These are phyloP conservation scores for Coemansia sp. DNA, from an alignment of 192 early-diverging fungal species.

Conservation along the genomic window DNA sequence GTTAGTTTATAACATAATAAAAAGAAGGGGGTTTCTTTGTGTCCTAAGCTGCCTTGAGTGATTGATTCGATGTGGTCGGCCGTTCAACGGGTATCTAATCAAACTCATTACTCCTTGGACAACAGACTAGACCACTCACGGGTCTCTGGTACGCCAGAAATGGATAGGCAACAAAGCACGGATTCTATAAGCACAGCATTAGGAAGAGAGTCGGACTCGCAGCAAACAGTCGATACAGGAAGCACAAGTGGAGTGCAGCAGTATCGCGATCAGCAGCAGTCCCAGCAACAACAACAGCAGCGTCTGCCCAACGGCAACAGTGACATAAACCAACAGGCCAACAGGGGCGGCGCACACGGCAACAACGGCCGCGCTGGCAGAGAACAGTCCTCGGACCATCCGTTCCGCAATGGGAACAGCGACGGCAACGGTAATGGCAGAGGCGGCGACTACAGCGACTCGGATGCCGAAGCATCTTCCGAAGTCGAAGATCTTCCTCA, in stretches of 20 bases:
- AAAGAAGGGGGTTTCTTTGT: too few relatives aligned
- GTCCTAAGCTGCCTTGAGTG: not conserved
- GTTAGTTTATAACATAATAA: not conserved
- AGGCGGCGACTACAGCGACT: slow-evolving; percentile 6
- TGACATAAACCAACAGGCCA: not conserved
- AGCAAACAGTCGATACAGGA: not conserved
- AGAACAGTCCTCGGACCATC: not conserved
- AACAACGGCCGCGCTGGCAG: too few relatives aligned
- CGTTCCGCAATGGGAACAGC: not conserved
- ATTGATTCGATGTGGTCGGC: slow-evolving; percentile 31
- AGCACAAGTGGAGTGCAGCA: not conserved
- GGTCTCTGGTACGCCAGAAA: slow-evolving; percentile 20
- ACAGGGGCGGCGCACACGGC: not conserved
- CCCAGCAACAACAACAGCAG: slow-evolving; percentile 5
- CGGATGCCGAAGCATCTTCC: slow-evolving; percentile 8
- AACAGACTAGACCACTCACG: slow-evolving; percentile 18
- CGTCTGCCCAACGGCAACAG: slow-evolving; percentile 5
- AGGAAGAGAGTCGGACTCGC: slow-evolving; percentile 5
- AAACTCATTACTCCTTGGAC: slow-evolving; percentile 15
- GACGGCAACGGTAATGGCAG: not conserved
- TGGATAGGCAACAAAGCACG: slow-evolving; percentile 9
- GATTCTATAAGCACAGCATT: not conserved
- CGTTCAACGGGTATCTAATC: slow-evolving; percentile 47
- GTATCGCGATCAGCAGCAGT: slow-evolving; percentile 8
- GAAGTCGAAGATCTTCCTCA: slow-evolving; percentile 55